Conservation (phyloP, 768 basidiomycete species). For the Rhodotorula kratochvilovae region DNA sequence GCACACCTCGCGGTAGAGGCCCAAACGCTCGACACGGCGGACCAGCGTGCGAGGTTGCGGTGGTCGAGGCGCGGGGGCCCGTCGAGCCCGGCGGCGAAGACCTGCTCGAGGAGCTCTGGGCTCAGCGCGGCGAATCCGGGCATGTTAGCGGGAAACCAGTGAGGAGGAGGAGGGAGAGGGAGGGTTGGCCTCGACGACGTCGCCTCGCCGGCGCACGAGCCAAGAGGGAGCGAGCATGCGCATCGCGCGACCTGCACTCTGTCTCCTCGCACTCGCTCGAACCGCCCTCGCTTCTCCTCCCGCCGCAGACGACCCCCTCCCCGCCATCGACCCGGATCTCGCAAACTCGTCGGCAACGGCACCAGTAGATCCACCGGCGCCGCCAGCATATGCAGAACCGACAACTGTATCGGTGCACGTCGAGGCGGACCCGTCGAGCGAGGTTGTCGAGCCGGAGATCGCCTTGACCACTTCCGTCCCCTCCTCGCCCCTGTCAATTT, state of each 20-base stretch:
- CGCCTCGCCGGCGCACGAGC: neutral
- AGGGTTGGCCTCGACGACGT: neutral
- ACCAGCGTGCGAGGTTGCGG: neutral
- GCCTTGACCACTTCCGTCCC: neutral
- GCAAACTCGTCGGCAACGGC: neutral
- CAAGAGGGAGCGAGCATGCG: neutral
- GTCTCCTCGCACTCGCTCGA: neutral
- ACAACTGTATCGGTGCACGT: neutral
- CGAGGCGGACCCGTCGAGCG: neutral
- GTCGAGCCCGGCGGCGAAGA: neutral
- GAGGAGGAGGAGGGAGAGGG: too few relatives aligned
- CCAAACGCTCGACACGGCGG: neutral
- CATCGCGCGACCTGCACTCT: neutral
- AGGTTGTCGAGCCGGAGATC: neutral
- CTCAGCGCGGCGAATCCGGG: neutral
- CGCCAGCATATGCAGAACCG: neutral
- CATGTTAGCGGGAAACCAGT: neutral
- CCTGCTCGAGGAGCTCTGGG: conserved; percentile 1
- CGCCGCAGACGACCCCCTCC: neutral
- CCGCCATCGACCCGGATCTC: neutral
- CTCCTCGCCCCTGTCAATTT: neutral
- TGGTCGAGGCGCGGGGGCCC: neutral
- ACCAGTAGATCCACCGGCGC: neutral
- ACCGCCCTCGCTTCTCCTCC: neutral
- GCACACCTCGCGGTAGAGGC: neutral